Evolutionary conservation across 164 flowering plant species (phyloP), one percentile per base, ranked within the genome.

Genomic region (Vitis cinerea): DNA sequence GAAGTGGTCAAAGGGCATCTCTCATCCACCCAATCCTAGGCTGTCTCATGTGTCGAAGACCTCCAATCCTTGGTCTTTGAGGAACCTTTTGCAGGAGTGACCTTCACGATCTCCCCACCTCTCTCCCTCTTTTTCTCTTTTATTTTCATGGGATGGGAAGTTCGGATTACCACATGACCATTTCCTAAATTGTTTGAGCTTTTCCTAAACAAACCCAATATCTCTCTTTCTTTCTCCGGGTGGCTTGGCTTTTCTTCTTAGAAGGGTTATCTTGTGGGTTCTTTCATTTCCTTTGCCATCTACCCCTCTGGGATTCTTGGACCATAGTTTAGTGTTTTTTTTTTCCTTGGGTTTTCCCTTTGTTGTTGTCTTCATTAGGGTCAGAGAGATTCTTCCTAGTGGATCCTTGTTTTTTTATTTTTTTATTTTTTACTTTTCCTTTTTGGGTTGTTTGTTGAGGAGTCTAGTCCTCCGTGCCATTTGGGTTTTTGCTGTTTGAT

Each of bases 81-180:
- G 80, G 76, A 79, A 69, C 58, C 58, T 61, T 69, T 69, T 75
- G 77, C 72, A 23, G 30, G 52, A 83, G 79, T 83, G 83, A 71
- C 80, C 80, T 37, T 75, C 87, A 84, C 90, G 85, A 79, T 84
- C 84, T 81, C 72, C 12, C 72, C 76, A 70, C 71, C 68, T 65
- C 65, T 64, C 48, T 60, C 65, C 31, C 72, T 60, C 64, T 51
- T 53, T 29, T 13, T 71, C 52, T 68, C 63, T 67, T 54, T 16
- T 12, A 17, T 49, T 2, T 17, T 23, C 14, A 9, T 60, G 65
- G 10, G 54, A 23, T 50, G 2, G 23, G 17, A 67, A 71, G 67
- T 75, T 68, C 77, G 85, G 81, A 79, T 80, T 81, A 77, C 82
- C 86, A 79, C 84, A 76, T 65, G 83, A 85, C 83, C 71, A 10